Evolutionary conservation across 129 eudicot species (phyloP).

Genomic region (Kitagawia praeruptora): DNA sequence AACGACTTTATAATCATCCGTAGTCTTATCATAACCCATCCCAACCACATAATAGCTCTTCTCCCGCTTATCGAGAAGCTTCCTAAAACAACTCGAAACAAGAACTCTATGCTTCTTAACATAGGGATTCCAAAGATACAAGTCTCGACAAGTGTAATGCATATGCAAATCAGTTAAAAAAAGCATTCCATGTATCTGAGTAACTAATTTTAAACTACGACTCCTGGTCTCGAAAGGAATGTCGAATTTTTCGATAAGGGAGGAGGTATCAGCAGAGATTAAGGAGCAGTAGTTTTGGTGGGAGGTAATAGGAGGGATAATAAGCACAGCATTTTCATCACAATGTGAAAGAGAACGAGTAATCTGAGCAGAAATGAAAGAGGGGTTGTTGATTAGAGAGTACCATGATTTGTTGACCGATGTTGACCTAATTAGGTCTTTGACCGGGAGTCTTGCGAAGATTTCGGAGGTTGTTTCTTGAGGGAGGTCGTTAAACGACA

Average conservation of each 20-base stretch:
- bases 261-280: neutral
- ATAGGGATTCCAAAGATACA: neutral
- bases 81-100: neutral
- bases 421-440: slow-evolving; percentile 3
- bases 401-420: slow-evolving; percentile 6
- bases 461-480: neutral
- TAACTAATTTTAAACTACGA: neutral
- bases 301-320: neutral
- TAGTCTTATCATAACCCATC: neutral
- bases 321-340: neutral
- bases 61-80: neutral
- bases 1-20: neutral
- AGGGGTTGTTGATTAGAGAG: neutral
- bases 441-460: neutral
- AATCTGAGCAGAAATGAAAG: neutral
- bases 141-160: neutral
- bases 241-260: neutral
- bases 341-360: neutral
- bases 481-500: neutral
- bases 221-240: neutral
- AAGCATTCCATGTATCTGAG: neutral
- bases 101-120: neutral
- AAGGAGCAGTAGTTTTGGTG: neutral
- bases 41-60: neutral
- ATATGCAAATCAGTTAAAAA: neutral